Evolutionary conservation across 148 eudicot genomes (phyloP).

Genomic region (Amaranthus palmeri): DNA sequence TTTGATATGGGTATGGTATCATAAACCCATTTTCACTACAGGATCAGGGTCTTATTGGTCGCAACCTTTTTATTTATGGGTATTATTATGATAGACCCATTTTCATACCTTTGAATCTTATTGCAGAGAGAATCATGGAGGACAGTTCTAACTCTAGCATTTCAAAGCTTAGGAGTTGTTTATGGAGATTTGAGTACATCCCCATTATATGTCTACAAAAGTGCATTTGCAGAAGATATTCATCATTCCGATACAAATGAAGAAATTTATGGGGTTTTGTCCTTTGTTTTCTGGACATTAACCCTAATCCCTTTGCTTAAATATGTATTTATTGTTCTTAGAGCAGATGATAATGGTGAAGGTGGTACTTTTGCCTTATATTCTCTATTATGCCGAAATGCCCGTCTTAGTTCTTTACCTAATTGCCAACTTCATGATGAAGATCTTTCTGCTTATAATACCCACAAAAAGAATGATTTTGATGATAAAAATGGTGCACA

Average conservation of each 20-base stretch:
- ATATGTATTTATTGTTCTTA: constrained; percentile 65
- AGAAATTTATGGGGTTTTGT: constrained; percentile 58
- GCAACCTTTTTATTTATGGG: too few relatives aligned
- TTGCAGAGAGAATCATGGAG: constrained; percentile 66
- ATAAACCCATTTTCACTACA: too few relatives aligned
- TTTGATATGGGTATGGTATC: too few relatives aligned
- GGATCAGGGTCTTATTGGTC: too few relatives aligned
- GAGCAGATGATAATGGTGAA: constrained; percentile 83
- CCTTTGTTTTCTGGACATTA: constrained; percentile 78
- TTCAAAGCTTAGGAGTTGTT: constrained; percentile 77
- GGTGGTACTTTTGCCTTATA: constrained; percentile 84
- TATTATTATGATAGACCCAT: too few relatives aligned
- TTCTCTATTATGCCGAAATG: constrained; percentile 60
- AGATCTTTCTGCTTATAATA: constrained; percentile 35
- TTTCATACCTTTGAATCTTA: neutral
- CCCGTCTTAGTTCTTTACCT: constrained; percentile 61
- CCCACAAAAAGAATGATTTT: constrained; percentile 29
- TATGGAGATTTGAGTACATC: constrained; percentile 84
- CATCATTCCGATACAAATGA: constrained; percentile 40
- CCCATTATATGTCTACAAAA: constrained; percentile 65
- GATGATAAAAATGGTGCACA: neutral
- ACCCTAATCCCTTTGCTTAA: constrained; percentile 72
- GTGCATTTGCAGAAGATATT: constrained; percentile 48
- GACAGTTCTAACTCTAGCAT: constrained; percentile 52
- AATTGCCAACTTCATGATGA: constrained; percentile 44